These are phyloP conservation scores for Sclerotinia spermophila DNA, from an alignment of 2,329 filamentous ascomycete species.

Conservation along the genomic window DNA sequence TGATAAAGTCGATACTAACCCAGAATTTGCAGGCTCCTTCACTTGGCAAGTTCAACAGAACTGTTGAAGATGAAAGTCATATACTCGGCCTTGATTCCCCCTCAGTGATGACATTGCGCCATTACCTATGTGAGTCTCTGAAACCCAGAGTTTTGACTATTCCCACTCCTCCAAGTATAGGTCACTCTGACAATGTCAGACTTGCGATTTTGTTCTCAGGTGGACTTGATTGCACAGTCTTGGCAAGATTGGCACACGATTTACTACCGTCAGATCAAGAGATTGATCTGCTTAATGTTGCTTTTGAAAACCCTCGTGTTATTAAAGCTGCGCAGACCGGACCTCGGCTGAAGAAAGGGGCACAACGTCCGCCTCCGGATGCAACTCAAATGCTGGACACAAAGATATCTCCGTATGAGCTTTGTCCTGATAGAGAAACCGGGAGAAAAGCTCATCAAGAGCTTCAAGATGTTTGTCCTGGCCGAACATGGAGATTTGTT, in stretches of 20 bases:
- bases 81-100: conserved; percentile 42
- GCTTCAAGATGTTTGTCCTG: conserved; percentile 64
- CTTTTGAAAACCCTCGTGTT: conserved; percentile 87
- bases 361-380: background rate
- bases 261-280: conserved; percentile 63
- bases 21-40: conserved; percentile 16
- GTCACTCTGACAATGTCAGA: conserved; percentile 42
- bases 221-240: conserved; percentile 84
- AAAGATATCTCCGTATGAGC: conserved; percentile 58
- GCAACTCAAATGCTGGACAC: background rate
- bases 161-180: conserved; percentile 50
- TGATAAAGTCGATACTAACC: background rate
- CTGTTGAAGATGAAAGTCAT: conserved; percentile 38
- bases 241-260: conserved; percentile 78
- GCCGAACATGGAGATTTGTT: conserved; percentile 77
- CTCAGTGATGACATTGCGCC: conserved; percentile 51
- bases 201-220: conserved; percentile 89
- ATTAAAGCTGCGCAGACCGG: conserved; percentile 51
- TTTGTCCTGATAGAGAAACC: conserved; percentile 86
- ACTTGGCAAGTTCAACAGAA: conserved; percentile 36
- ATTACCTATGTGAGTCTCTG: conserved; percentile 58
- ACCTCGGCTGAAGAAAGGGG: conserved; percentile 28
- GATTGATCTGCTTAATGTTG: conserved; percentile 90
- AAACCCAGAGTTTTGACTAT: conserved; percentile 62
- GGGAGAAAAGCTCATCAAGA: conserved; percentile 78